Base-by-base conservation (phyloP, 352 stramenopile species). In the Phytophthora pini region DNA sequence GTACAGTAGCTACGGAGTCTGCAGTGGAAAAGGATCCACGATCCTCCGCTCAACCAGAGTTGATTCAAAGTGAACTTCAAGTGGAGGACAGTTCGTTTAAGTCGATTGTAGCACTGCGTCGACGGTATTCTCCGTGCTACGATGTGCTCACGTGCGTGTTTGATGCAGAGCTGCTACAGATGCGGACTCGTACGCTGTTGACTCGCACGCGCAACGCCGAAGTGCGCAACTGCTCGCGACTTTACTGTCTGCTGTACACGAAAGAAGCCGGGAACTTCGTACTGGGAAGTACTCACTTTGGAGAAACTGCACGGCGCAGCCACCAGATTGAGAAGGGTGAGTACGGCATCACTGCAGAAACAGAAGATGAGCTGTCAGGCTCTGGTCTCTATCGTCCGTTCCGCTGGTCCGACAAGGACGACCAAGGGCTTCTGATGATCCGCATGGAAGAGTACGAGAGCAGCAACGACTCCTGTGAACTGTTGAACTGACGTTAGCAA, bases 191-290 rank as follows among this genome's bases (percentile, higher is more conserved):
- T 72, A 52, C 46, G 51, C 60, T 46, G 10, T 51, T 66, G 5
- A 22, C 58, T 50, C 51, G 46, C 17, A 34, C 52, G 9, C 67
- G 65, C 26, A 44, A 41, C 24, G 70, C 56, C 38, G 56, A 70
- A 10, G 56, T 79, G 10, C 58, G 68, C n/a, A 80, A 65, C 32
- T 87, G 78, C 49, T 85, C 80, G 34, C 65, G 57, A 5, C 65
- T 89, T 1, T 80, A 88, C 36, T 85, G 78, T 54, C 20, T 86
- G 24, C 43, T 89, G 15, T 75, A 80, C 4, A 69, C 69, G 2
- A 79, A 79, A 45, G 60, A 74, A 3, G 55, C 43, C 27, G 79
- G 78, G 0, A 72, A 48, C 40, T 68, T 85, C 10, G 41, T 83
- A 3, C 31, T 88, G 0, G 61, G 69, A 1, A 75, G 68, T 17